These are phyloP conservation scores for Penium margaritaceum DNA, from an alignment of 139 green algal genomes.

Conservation along the genomic window DNA sequence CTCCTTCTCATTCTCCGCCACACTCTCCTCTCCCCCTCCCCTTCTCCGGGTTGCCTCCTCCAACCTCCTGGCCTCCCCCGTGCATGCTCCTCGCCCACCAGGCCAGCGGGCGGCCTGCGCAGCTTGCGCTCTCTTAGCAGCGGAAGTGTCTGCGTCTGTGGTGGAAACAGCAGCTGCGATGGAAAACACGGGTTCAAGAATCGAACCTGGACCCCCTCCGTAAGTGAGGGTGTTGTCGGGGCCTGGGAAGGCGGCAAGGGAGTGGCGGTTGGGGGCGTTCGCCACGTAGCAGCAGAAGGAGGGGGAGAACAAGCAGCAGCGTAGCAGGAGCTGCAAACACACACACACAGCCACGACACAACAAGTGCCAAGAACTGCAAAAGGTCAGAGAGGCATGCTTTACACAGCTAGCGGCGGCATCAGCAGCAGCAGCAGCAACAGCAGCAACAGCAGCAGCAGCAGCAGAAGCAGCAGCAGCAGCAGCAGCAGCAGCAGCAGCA, in stretches of 20 bases:
- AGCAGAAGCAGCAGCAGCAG: background rate
- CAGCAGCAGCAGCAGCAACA: background rate
- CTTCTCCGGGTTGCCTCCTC: background rate
- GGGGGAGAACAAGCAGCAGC: constrained; percentile 7
- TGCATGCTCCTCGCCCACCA: no score
- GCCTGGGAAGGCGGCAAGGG: background rate
- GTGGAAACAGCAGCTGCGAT: no score
- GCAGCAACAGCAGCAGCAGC: constrained; percentile 5
- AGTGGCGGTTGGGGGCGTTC: background rate
- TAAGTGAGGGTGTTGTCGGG: background rate
- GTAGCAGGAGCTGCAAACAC: constrained; percentile 8
- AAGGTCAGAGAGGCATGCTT: no score
- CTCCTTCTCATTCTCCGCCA: constrained; percentile 6
- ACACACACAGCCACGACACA: no score
- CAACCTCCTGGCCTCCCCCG: no score
- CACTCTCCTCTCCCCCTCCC: background rate
- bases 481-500: background rate
- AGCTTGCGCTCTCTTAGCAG: no score
- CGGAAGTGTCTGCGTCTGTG: no score
- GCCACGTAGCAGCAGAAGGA: constrained; percentile 2
- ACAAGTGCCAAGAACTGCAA: no score
- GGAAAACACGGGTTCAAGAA: background rate
- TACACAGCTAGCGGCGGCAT: background rate
- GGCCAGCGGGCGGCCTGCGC: no score
- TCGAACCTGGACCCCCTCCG: background rate